These are phyloP conservation scores for Fomes fomentarius DNA, from an alignment of 1,284 basidiomycete genomes.

Conservation along the genomic window DNA sequence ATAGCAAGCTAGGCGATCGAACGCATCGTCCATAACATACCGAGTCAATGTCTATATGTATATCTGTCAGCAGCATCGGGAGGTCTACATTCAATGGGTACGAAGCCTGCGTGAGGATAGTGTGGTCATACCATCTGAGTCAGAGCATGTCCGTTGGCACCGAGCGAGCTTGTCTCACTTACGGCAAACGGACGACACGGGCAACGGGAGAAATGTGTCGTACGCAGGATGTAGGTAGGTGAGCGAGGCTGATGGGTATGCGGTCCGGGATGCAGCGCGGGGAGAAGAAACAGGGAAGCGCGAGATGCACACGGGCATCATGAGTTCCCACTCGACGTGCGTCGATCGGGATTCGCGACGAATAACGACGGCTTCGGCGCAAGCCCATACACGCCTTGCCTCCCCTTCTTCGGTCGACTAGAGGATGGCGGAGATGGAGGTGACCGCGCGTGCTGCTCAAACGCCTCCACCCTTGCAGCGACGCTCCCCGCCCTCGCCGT, in stretches of 20 bases:
- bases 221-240: too few species aligned
- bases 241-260: too few species aligned
- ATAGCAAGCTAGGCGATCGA: constrained; percentile 8
- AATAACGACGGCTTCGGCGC: constrained; percentile 59
- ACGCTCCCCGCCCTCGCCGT: constrained; percentile 32
- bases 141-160: constrained; percentile 2
- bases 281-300: neutral
- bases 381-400: constrained; percentile 50
- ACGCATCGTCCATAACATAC: constrained; percentile 19
- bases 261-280: too few species aligned
- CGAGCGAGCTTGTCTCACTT: neutral
- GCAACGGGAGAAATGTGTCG: neutral
- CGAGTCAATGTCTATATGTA: constrained; percentile 10
- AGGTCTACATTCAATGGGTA: constrained; percentile 8
- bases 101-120: neutral
- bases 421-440: constrained; percentile 24
- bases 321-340: constrained; percentile 15
- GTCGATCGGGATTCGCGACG: constrained; percentile 62
- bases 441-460: constrained; percentile 39
- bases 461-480: constrained; percentile 40
- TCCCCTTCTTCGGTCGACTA: constrained; percentile 37
- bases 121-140: neutral
- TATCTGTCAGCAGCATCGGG: constrained; percentile 20
- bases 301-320: neutral
- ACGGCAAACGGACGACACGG: neutral